Evolutionary conservation across 164 flowering plant species (phyloP).

Genomic region (Saururus chinensis): DNA sequence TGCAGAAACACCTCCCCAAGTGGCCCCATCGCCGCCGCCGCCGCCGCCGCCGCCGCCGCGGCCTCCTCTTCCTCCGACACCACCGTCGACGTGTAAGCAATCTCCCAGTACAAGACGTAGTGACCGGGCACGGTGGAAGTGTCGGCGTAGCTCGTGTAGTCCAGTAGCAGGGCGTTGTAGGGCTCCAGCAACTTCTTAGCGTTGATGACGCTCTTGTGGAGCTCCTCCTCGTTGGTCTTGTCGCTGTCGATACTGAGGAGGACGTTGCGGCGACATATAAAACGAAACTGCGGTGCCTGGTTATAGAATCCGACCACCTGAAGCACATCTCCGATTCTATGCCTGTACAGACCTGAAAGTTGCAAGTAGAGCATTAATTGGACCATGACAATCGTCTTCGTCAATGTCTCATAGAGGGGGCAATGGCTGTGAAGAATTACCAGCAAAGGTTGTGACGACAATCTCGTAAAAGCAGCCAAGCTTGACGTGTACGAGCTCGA

Average conservation of each 20-base stretch:
- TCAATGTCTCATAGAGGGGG: too few species aligned
- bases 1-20: constrained; percentile 20
- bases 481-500: constrained; percentile 49
- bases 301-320: constrained; percentile 78
- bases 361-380: too few species aligned
- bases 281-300: constrained; percentile 66
- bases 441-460: constrained; percentile 78
- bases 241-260: constrained; percentile 72
- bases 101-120: constrained; percentile 77
- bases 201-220: constrained; percentile 48
- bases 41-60: too few species aligned
- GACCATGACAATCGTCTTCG: too few species aligned
- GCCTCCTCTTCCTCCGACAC: too few species aligned
- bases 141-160: constrained; percentile 81
- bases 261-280: constrained; percentile 69
- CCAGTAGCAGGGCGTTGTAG: constrained; percentile 42
- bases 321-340: constrained; percentile 73
- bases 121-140: constrained; percentile 75
- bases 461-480: constrained; percentile 61
- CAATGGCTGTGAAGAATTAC: constrained; percentile 21
- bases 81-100: constrained; percentile 12
- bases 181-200: constrained; percentile 58
- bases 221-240: constrained; percentile 81
- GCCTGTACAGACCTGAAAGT: constrained; percentile 49
- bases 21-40: too few species aligned